Base-by-base conservation (phyloP, 2,329 filamentous ascomycete species). In the Boeremia lycopersici region DNA sequence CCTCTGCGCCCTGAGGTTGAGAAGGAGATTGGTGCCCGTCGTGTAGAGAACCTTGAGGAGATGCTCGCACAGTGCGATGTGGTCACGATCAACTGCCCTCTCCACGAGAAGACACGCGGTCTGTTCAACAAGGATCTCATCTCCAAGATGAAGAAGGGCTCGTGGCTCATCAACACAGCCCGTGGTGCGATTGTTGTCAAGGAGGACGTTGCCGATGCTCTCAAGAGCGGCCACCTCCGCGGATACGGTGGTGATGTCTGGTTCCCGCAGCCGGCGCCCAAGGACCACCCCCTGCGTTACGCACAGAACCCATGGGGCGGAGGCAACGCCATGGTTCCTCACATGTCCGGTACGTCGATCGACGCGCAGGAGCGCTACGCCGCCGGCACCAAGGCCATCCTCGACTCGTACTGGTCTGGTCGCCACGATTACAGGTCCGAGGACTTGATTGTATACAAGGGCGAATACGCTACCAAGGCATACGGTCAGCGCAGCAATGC, bases 91-190 rank as follows among this genome's bases (percentile, higher is more conserved):
- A 99, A 99, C 88, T 97, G 93, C 85, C 95, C 95, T 48, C 86
- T 99, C 62, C 95, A 99, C 84, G 93, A 98, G 86, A 96, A 96
- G 86, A 99, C 95, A 31, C 86, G 87, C 60, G 93, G 93, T 67
- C 80, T 99, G 62, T 98, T 98, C 85, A 96, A 98, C 89, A 97
- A 97, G 89, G 91, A 98, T 43, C 84, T 98, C 71, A 93, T 98
- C 76, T 84, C 87, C 79, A 97, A 98, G 90, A 99, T 98, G 95
- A 98, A 98, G 90, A 89, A 89, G 77, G 93, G 92, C 72, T 89
- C 92, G 35, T 98, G 95, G 91, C 89, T 99, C 75, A 82, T 99
- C 82, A 99, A 99, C 89, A 99, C 95, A 30, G 95, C 95, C 68
- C 95, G 95, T 77, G 95, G 95, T 72, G 95, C 95, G 78, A 99